Conservation (phyloP, 345 rosid genomes). For the Salix caprea region DNA sequence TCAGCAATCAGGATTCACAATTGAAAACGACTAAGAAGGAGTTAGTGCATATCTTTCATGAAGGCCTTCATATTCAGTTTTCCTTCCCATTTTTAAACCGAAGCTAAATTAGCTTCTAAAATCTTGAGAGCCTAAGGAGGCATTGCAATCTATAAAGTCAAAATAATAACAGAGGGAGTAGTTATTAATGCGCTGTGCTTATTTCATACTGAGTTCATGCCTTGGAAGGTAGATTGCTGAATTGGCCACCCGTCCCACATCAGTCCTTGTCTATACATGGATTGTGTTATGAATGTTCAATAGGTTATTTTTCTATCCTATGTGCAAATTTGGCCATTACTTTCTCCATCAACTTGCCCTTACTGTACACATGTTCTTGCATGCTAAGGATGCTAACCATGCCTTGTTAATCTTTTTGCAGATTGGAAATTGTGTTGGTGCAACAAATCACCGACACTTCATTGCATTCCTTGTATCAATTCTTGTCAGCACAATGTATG, state of each 20-base stretch:
- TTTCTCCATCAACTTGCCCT: background rate
- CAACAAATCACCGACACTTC: conserved; percentile 61
- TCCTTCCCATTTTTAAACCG: too few species aligned
- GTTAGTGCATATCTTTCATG: too few species aligned
- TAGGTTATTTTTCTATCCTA: background rate
- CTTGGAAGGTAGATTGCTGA: background rate
- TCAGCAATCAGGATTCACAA: too few species aligned
- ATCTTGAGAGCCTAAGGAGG: background rate
- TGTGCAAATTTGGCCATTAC: background rate
- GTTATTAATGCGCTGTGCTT: background rate
- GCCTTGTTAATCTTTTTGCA: conserved; percentile 45
- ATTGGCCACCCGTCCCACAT: background rate
- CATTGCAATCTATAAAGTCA: background rate
- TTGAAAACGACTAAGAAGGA: too few species aligned
- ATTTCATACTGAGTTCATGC: background rate
- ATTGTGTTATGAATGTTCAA: background rate
- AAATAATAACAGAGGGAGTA: background rate
- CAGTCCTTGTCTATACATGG: background rate
- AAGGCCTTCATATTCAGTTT: too few species aligned
- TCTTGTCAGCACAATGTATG: conserved; percentile 29
- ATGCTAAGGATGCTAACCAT: conserved; percentile 27
- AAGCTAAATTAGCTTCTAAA: background rate
- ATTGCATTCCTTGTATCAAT: conserved; percentile 64
- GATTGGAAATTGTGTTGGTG: conserved; percentile 98
- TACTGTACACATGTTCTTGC: background rate